phyloP scores from a whole-genome alignment of 1,284 basidiomycete genomes.

The Trichosporon asahii region DNA sequence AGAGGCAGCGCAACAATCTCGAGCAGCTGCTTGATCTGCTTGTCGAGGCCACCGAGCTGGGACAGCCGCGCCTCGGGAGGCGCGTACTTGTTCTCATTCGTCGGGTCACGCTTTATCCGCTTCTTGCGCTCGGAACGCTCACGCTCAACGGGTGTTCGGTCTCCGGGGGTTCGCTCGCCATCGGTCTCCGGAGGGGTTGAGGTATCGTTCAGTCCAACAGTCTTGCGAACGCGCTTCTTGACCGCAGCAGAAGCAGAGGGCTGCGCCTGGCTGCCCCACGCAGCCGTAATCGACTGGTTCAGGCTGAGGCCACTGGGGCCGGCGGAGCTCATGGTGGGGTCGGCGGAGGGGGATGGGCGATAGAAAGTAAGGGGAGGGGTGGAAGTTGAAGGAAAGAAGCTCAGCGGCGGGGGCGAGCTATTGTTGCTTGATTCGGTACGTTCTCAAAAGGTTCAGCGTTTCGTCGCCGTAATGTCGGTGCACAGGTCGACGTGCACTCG shows the following conservation, averaged over 20 bases:
- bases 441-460: too few species aligned
- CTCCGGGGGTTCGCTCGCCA: slow-evolving; percentile 4
- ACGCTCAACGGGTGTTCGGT: slow-evolving; percentile 3
- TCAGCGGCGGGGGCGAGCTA: not conserved
- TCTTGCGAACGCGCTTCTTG: slow-evolving; percentile 22
- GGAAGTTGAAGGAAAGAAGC: not conserved
- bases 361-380: not conserved
- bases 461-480: not conserved
- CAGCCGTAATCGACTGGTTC: slow-evolving; percentile 46
- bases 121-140: slow-evolving; percentile 2
- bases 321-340: slow-evolving; percentile 18
- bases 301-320: slow-evolving; percentile 23
- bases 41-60: slow-evolving; percentile 82
- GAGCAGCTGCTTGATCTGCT: slow-evolving; percentile 85
- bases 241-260: not conserved
- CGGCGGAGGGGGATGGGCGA: not conserved
- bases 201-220: slow-evolving; percentile 23
- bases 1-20: slow-evolving; percentile 94
- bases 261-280: slow-evolving; percentile 32
- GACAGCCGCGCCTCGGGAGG: slow-evolving; percentile 58
- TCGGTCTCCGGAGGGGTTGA: slow-evolving; percentile 14
- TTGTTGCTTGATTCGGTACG: too few species aligned
- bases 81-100: slow-evolving; percentile 39
- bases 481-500: not conserved
- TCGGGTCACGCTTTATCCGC: slow-evolving; percentile 21